Conservation (phyloP, 2,329 filamentous ascomycete genomes). For the Talaromyces amestolkiae region DNA sequence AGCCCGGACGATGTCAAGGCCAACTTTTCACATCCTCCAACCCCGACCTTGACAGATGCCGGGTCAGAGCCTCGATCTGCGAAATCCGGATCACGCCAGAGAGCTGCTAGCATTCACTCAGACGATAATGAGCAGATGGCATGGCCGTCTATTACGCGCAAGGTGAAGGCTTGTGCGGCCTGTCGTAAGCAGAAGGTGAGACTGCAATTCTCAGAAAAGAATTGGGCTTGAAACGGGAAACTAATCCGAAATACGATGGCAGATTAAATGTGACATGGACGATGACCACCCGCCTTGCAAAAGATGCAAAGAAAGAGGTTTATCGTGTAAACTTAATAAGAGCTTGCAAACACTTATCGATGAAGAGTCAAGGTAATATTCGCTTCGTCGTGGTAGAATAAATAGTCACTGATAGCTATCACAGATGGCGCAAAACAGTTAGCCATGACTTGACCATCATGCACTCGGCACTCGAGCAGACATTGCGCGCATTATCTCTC, state of each 20-base stretch:
- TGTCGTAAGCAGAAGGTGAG: constrained; percentile 52
- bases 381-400: neutral
- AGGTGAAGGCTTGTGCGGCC: constrained; percentile 49
- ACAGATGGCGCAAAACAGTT: constrained; percentile 29
- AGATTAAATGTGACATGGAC: constrained; percentile 50
- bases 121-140: constrained; percentile 20
- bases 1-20: constrained; percentile 14
- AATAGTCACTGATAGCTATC: neutral
- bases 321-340: constrained; percentile 50
- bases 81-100: constrained; percentile 14
- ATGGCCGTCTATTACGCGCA: constrained; percentile 36
- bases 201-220: neutral
- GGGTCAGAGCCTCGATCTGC: constrained; percentile 15
- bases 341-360: constrained; percentile 47
- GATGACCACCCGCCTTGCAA: constrained; percentile 48
- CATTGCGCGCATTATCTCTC: constrained; percentile 39
- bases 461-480: constrained; percentile 25
- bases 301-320: constrained; percentile 45
- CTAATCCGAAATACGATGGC: neutral
- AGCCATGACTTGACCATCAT: constrained; percentile 20
- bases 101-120: constrained; percentile 17
- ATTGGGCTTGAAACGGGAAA: neutral
- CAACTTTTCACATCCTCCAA: constrained; percentile 17
- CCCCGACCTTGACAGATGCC: constrained; percentile 17
- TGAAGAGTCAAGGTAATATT: constrained; percentile 33